A percentile compares a stretch with the other conserved stretches of the same genome.
These are phyloP conservation scores for Fusarium hostae DNA, from an alignment of 2,329 filamentous ascomycete species.

Conservation along the genomic window DNA sequence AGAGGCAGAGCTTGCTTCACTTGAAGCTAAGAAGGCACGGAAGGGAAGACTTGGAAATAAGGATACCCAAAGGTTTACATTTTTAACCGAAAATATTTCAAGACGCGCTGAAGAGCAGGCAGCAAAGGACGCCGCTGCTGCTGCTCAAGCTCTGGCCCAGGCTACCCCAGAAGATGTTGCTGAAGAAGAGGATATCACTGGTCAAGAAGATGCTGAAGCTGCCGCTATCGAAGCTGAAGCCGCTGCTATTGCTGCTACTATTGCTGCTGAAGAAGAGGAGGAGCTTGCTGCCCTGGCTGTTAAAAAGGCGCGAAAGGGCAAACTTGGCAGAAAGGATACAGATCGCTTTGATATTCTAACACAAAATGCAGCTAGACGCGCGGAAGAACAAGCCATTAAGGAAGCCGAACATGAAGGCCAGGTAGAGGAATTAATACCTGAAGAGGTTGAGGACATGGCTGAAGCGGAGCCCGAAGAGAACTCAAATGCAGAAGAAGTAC, in stretches of 20 bases:
- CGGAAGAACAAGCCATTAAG: slow-evolving; percentile 25
- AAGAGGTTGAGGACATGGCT: slow-evolving; percentile 26
- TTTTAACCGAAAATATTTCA: slow-evolving; percentile 50
- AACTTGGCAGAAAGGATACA: slow-evolving; percentile 40
- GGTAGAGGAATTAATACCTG: slow-evolving; percentile 30
- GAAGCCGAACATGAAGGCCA: slow-evolving; percentile 19
- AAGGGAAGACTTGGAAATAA: slow-evolving; percentile 59
- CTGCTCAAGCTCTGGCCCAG: slow-evolving; percentile 46
- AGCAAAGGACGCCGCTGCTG: slow-evolving; percentile 49
- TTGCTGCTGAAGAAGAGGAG: slow-evolving; percentile 33
- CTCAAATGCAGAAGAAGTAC: slow-evolving; percentile 31
- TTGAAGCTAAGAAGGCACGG: slow-evolving; percentile 61
- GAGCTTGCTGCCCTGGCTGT: slow-evolving; percentile 28
- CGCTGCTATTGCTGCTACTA: slow-evolving; percentile 6
- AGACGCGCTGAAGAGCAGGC: slow-evolving; percentile 51
- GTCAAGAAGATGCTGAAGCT: slow-evolving; percentile 29
- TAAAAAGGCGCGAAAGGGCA: slow-evolving; percentile 39
- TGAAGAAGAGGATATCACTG: slow-evolving; percentile 44
- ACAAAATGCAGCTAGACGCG: slow-evolving; percentile 29
- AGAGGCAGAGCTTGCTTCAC: slow-evolving; percentile 53
- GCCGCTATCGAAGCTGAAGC: slow-evolving; percentile 15
- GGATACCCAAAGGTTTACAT: slow-evolving; percentile 58
- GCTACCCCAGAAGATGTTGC: slow-evolving; percentile 19
- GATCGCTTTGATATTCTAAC: slow-evolving; percentile 33
- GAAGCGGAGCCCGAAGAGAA: slow-evolving; percentile 39